Conservation (phyloP, 2,329 filamentous ascomycete genomes). For the Pezicula rhizophila region DNA sequence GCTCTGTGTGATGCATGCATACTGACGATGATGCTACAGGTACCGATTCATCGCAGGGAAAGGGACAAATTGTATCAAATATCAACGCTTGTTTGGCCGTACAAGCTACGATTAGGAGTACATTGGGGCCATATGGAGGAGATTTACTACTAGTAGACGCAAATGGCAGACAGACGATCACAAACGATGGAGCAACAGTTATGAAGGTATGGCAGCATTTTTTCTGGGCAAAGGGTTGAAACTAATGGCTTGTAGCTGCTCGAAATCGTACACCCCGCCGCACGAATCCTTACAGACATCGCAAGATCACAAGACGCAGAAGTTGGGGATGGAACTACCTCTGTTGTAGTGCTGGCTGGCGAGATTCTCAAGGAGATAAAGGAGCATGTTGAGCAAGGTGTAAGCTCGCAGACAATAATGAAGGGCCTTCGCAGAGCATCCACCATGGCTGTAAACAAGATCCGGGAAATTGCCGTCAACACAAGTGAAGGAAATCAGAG, state of each 20-base stretch:
- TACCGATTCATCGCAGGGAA: constrained; percentile 94
- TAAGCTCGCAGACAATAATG: constrained; percentile 95
- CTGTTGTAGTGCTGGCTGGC: constrained; percentile 93
- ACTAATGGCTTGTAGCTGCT: constrained; percentile 58
- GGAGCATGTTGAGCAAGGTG: constrained; percentile 91
- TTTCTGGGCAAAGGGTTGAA: constrained; percentile 2
- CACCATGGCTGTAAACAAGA: constrained; percentile 92
- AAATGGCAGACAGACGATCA: constrained; percentile 95
- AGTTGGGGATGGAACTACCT: constrained; percentile 96
- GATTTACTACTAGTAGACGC: constrained; percentile 93
- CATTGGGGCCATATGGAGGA: constrained; percentile 91
- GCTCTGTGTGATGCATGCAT: constrained; percentile 17
- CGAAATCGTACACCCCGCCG: constrained; percentile 96
- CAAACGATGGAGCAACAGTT: constrained; percentile 96
- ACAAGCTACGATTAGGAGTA: constrained; percentile 91
- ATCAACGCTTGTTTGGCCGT: constrained; percentile 98
- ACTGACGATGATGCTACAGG: constrained; percentile 45
- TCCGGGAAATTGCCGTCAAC: constrained; percentile 92
- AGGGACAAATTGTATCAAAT: constrained; percentile 93
- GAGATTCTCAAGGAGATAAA: constrained; percentile 96
- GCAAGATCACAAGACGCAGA: constrained; percentile 98
- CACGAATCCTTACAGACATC: constrained; percentile 95
- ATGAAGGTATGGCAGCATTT: constrained; percentile 69
- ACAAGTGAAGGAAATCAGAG: constrained; percentile 77
- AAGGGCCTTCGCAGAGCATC: constrained; percentile 89